These are phyloP conservation scores for Globisporangium mamillatum DNA, from an alignment of 352 stramenopile species.

Conservation along the genomic window DNA sequence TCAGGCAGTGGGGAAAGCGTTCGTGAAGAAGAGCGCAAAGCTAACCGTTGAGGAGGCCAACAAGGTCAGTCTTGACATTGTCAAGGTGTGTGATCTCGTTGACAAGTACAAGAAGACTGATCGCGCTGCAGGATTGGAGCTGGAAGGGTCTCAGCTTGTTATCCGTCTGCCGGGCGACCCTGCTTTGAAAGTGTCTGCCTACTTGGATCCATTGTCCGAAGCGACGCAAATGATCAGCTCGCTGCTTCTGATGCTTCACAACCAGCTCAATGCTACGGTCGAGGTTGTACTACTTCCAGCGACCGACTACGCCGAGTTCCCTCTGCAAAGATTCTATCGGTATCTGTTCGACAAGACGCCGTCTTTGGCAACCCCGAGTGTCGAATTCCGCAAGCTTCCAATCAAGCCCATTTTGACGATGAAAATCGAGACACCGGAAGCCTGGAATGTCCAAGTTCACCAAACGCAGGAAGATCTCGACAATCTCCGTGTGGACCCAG, in stretches of 20 bases:
- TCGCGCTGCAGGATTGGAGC: conserved; percentile 33
- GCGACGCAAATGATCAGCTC: conserved; percentile 87
- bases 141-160: conserved; percentile 34
- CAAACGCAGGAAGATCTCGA: conserved; percentile 82
- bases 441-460: conserved; percentile 91
- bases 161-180: conserved; percentile 42
- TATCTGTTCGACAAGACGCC: conserved; percentile 79
- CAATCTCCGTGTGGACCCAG: conserved; percentile 86
- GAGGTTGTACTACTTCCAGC: conserved; percentile 64
- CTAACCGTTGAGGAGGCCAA: conserved; percentile 52
- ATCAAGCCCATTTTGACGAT: conserved; percentile 89
- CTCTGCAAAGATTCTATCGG: conserved; percentile 92
- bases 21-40: conserved; percentile 57
- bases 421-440: conserved; percentile 91
- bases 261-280: conserved; percentile 68
- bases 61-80: conserved; percentile 59
- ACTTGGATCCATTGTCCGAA: conserved; percentile 90
- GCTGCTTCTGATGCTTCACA: conserved; percentile 77
- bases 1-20: conserved; percentile 62
- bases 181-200: conserved; percentile 62
- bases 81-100: conserved; percentile 76
- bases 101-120: conserved; percentile 67
- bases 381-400: conserved; percentile 80
- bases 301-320: conserved; percentile 82
- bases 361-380: conserved; percentile 35